Conservation (phyloP, 2,329 filamentous ascomycete genomes). For the Cytospora piceicola region DNA sequence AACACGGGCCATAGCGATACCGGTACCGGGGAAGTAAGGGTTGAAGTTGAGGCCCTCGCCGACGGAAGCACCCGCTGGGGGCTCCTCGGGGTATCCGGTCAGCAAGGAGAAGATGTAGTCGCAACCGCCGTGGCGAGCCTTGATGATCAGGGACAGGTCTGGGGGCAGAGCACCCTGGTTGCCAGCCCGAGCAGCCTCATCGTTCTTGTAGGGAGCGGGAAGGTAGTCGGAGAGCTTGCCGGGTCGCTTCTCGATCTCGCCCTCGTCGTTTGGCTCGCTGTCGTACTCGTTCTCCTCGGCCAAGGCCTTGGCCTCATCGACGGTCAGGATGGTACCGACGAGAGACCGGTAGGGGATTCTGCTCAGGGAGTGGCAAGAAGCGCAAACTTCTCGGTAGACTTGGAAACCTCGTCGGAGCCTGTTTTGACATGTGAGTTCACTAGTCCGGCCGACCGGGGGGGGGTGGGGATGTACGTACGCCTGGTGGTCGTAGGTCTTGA, state of each 20-base stretch:
- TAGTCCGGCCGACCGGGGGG: constrained; percentile 11
- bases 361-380: constrained; percentile 93
- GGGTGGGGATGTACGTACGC: constrained; percentile 66
- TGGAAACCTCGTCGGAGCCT: constrained; percentile 99
- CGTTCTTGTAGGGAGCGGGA: constrained; percentile 95
- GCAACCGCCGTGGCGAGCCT: constrained; percentile 96
- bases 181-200: constrained; percentile 94
- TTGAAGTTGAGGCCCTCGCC: constrained; percentile 97
- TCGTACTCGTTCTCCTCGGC: constrained; percentile 99
- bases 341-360: constrained; percentile 92
- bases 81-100: constrained; percentile 96
- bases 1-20: constrained; percentile 98
- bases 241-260: constrained; percentile 96
- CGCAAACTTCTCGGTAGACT: constrained; percentile 98
- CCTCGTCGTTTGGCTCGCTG: constrained; percentile 95
- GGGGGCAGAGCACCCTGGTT: constrained; percentile 98
- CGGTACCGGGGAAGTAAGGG: constrained; percentile 98
- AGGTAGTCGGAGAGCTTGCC: constrained; percentile 99
- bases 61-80: constrained; percentile 84
- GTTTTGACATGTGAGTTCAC: constrained; percentile 41
- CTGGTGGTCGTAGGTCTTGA: constrained; percentile 96
- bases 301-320: constrained; percentile 96
- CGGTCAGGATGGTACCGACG: constrained; percentile 89
- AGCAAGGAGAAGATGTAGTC: constrained; percentile 98
- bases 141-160: constrained; percentile 96